phyloP scores from a whole-genome alignment of 2,329 filamentous ascomycete genomes.

The Sclerotinia minor region DNA sequence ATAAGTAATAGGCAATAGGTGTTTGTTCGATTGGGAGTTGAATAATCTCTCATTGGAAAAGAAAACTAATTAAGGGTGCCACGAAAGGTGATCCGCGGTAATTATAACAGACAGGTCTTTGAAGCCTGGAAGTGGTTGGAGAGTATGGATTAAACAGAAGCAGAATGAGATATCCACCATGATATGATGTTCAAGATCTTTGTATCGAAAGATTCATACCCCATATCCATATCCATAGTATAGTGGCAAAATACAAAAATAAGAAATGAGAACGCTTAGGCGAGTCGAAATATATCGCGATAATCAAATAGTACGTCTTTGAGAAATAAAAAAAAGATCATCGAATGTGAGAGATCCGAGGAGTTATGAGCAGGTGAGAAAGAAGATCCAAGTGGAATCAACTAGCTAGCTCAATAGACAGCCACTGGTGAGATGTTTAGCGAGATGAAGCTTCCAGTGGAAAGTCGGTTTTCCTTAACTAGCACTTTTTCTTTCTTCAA shows the following conservation, averaged over 20 bases:
- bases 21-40: not conserved
- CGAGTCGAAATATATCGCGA: not conserved
- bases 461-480: not conserved
- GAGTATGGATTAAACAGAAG: not conserved
- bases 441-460: not conserved
- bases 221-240: not conserved
- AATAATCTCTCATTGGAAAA: constrained; percentile 11
- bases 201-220: not conserved
- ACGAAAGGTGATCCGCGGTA: constrained; percentile 16
- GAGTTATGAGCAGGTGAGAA: not conserved
- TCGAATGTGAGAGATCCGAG: not conserved
- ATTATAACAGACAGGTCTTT: not conserved
- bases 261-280: not conserved
- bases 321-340: too few relatives aligned
- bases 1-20: not conserved
- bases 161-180: constrained; percentile 6
- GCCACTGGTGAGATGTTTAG: too few relatives aligned
- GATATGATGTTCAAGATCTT: not conserved
- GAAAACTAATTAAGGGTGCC: constrained; percentile 14
- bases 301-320: not conserved
- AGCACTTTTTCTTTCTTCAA: not conserved
- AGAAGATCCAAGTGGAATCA: not conserved
- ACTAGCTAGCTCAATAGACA: not conserved
- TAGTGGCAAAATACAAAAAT: not conserved
- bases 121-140: not conserved